Percentiles rank a stretch among this genome's conserved stretches.
Evolutionary conservation across 352 stramenopile species (phyloP).

Genomic region (Pythium rishiriense): DNA sequence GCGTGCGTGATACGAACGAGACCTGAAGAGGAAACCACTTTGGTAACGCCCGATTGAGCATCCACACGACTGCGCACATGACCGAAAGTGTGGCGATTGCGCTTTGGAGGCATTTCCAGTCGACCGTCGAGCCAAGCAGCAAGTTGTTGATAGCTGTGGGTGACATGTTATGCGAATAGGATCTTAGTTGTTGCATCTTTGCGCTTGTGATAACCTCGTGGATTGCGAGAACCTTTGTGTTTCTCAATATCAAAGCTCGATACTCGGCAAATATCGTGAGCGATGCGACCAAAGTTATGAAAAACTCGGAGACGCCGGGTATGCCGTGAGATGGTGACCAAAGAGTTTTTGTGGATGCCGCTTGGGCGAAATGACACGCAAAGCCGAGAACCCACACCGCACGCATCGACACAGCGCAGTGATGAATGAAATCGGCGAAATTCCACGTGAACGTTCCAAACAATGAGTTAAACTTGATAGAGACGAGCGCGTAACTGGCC

Average conservation of each 20-base stretch:
- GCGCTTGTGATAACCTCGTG: background rate
- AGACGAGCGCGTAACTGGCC: slow-evolving; percentile 25
- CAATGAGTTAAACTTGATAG: slow-evolving; percentile 23
- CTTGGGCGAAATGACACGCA: slow-evolving; percentile 15
- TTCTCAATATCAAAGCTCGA: background rate
- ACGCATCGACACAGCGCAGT: slow-evolving; percentile 31
- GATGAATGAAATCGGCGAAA: background rate
- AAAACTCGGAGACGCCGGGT: slow-evolving; percentile 23
- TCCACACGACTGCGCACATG: background rate
- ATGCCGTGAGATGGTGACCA: slow-evolving; percentile 23
- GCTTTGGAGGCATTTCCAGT: background rate
- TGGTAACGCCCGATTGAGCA: background rate
- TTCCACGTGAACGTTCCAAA: slow-evolving; percentile 6
- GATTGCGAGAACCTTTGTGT: slow-evolving; percentile 7
- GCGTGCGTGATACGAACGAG: background rate
- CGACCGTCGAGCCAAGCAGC: background rate
- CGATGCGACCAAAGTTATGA: slow-evolving; percentile 24
- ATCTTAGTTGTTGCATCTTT: background rate
- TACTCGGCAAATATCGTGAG: slow-evolving; percentile 19
- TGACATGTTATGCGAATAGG: background rate
- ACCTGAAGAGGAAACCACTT: background rate
- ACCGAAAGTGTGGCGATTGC: background rate
- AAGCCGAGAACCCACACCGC: slow-evolving; percentile 30
- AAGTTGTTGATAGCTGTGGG: background rate
- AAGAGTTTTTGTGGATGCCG: background rate